Conservation (phyloP, 106 monocot genomes). For the Gastrodia elata region DNA sequence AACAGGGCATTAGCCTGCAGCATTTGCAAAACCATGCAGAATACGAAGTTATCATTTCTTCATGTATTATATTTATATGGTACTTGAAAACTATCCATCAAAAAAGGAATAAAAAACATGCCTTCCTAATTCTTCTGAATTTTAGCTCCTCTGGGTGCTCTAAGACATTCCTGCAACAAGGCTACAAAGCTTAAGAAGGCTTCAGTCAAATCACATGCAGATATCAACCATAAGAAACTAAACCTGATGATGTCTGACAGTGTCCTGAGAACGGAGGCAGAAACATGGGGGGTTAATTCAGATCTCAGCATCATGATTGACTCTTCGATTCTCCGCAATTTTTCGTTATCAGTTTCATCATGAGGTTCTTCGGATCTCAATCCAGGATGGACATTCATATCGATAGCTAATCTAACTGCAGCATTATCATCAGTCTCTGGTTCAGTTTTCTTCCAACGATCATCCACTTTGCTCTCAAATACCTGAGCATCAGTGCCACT, state of each 20-base stretch:
- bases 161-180: constrained; percentile 64
- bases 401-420: neutral
- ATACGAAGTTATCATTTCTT: neutral
- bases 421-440: constrained; percentile 27
- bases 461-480: constrained; percentile 1
- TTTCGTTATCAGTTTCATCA: constrained; percentile 36
- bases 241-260: constrained; percentile 86
- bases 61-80: no score
- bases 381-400: neutral
- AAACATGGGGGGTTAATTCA: constrained; percentile 40
- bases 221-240: neutral
- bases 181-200: neutral
- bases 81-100: neutral
- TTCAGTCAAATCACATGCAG: neutral
- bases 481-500: constrained; percentile 5
- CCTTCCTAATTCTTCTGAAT: constrained; percentile 73
- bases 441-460: constrained; percentile 3
- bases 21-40: neutral
- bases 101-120: constrained; percentile 5
- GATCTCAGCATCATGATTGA: constrained; percentile 44
- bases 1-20: constrained; percentile 72
- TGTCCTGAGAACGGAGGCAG: constrained; percentile 47
- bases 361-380: constrained; percentile 20
- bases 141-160: constrained; percentile 68
- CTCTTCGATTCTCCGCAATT: constrained; percentile 55